Base-by-base conservation (phyloP, 371 early-diverging fungal genomes). In the Vittaforma corneae region DNA sequence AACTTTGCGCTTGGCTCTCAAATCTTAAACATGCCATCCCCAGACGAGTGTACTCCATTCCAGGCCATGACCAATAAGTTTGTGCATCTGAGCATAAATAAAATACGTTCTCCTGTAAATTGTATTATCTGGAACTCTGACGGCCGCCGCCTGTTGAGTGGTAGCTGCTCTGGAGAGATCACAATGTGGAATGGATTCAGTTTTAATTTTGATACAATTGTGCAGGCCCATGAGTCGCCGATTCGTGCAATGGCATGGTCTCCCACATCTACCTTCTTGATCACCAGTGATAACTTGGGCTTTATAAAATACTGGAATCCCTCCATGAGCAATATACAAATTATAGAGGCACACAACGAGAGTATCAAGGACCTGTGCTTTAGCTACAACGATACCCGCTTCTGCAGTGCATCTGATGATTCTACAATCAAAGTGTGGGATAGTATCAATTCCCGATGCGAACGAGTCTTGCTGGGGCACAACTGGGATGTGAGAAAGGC, bases 401-500 rank as follows among this genome's bases (percentile, higher is more conserved):
- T 96, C 79, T 94, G 90, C 40, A 89, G 91, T 0, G 91, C 92
- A 34, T 90, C 91, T 24, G 99, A 98, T 78, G 99, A 97, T 79
- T 85, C 88, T 6, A 83, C 87, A 9, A 88, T 97, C 56, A 95
- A 94, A 73, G 86, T 98, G 53, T 94, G 94, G 92, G 86, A 88
- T 73, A 93, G 92, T 73, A 85, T 85, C 35, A 86, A 86, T 26
- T 87, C 88, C 0, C 79, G 82, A 35, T 91, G 91, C 68, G 97
- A 97, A 72, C 20, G 57, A 34, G 57, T 46, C 5, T 60, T 79
- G 11, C 28, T 34, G 38, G 95, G 97, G 0, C 99, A 99, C 79
- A 94, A 92, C 50, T 94, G 96, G 93, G 97, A 96, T 81, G 97
- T 99, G 11, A 88, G 91, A 73, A 87, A 89, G 67, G 84, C 93